phyloP scores from a whole-genome alignment of 768 basidiomycete genomes.

The Calocera cornea region DNA sequence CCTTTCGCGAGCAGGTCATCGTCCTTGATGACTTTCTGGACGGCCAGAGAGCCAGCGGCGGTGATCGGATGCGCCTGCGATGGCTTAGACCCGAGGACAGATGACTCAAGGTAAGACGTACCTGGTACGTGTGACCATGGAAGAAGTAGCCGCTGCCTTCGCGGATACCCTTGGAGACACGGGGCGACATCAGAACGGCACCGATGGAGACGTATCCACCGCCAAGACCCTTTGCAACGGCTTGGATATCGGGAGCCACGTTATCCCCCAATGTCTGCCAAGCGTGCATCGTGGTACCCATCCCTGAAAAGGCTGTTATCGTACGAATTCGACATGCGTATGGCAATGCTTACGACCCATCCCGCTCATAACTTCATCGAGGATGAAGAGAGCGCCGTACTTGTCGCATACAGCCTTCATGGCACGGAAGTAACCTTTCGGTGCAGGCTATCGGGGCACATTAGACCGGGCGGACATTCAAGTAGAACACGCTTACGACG shows the following conservation, averaged over 20 bases:
- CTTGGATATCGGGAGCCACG: slow-evolving; percentile 69
- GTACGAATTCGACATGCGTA: background rate
- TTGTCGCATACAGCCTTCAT: slow-evolving; percentile 41
- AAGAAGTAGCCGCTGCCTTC: slow-evolving; percentile 40
- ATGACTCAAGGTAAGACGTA: slow-evolving; percentile 16
- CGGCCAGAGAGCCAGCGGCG: slow-evolving; percentile 69
- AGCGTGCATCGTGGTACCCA: slow-evolving; percentile 65
- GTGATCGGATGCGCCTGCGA: slow-evolving; percentile 55
- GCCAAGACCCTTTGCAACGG: slow-evolving; percentile 78
- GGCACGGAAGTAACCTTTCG: slow-evolving; percentile 7
- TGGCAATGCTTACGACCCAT: slow-evolving; percentile 57
- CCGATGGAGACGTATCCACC: slow-evolving; percentile 82
- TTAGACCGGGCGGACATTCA: background rate
- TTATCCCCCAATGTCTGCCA: slow-evolving; percentile 78
- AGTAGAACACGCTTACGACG: slow-evolving; percentile 36
- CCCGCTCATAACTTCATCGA: slow-evolving; percentile 88
- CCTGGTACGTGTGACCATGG: slow-evolving; percentile 80
- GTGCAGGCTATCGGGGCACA: background rate
- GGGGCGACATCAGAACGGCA: slow-evolving; percentile 61
- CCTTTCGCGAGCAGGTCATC: slow-evolving; percentile 61
- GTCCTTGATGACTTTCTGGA: slow-evolving; percentile 54
- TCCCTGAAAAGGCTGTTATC: slow-evolving; percentile 34
- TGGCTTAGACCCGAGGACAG: background rate
- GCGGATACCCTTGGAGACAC: slow-evolving; percentile 54
- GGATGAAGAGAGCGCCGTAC: slow-evolving; percentile 47